Conservation (phyloP, 768 basidiomycete species). For the Serpula lacrymans region DNA sequence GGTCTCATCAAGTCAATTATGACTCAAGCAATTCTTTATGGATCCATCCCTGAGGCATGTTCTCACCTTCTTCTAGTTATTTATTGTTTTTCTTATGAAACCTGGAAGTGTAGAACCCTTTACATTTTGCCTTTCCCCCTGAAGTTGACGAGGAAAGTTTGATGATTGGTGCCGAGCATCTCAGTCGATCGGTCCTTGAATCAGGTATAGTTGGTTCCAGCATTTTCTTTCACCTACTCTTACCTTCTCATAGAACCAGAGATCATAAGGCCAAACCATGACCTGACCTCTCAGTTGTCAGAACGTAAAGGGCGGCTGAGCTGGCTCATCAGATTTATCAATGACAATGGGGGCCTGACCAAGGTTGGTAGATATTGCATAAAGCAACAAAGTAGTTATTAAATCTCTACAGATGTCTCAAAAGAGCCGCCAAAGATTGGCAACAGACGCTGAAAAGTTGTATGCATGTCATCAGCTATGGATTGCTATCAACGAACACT, state of each 20-base stretch:
- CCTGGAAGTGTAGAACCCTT: slow-evolving; percentile 52
- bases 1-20: slow-evolving; percentile 74
- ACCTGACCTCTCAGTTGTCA: slow-evolving; percentile 73
- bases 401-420: slow-evolving; percentile 66
- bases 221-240: too few species aligned
- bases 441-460: slow-evolving; percentile 83
- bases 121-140: slow-evolving; percentile 78
- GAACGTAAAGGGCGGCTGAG: slow-evolving; percentile 72
- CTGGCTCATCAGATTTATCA: slow-evolving; percentile 88
- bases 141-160: slow-evolving; percentile 75
- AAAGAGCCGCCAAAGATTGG: slow-evolving; percentile 67
- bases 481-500: slow-evolving; percentile 66
- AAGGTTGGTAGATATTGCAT: slow-evolving; percentile 46
- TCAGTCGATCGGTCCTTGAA: slow-evolving; percentile 65
- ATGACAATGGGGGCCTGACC: slow-evolving; percentile 74
- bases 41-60: slow-evolving; percentile 58
- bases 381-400: not conserved
- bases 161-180: slow-evolving; percentile 76
- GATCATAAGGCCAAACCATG: slow-evolving; percentile 72
- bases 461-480: slow-evolving; percentile 80
- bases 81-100: not conserved
- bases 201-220: slow-evolving; percentile 76
- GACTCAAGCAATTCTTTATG: slow-evolving; percentile 81
- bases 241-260: slow-evolving; percentile 45
- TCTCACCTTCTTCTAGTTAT: too few species aligned